These are phyloP conservation scores for Tulasnella sp. DNA, from an alignment of 768 basidiomycete species.

Conservation along the genomic window DNA sequence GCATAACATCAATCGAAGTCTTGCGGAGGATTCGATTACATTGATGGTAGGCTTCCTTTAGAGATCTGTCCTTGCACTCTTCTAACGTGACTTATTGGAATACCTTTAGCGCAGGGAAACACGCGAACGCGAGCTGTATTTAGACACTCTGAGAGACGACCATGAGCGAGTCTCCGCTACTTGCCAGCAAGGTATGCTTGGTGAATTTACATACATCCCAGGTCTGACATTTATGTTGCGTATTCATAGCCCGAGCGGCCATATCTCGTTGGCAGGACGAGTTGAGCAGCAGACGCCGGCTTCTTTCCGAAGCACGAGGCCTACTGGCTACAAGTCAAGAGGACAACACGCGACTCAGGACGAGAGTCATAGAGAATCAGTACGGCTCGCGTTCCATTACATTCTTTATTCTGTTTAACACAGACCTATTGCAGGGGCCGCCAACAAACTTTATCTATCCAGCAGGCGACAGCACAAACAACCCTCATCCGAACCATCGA, in stretches of 20 bases:
- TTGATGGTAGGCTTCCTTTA: constrained; percentile 17
- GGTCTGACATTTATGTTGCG: constrained; percentile 15
- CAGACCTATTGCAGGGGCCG: background rate
- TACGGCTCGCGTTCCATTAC: background rate
- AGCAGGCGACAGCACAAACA: constrained; percentile 18
- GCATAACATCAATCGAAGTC: constrained; percentile 27
- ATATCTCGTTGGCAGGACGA: constrained; percentile 37
- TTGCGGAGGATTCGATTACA: constrained; percentile 21
- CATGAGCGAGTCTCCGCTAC: constrained; percentile 34
- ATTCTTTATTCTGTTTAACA: background rate
- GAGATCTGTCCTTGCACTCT: constrained; percentile 17
- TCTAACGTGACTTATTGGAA: constrained; percentile 21
- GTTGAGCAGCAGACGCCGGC: constrained; percentile 38
- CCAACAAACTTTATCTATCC: background rate
- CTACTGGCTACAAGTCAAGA: background rate
- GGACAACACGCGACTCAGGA: background rate
- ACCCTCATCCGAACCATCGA: constrained; percentile 57
- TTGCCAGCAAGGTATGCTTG: constrained; percentile 38
- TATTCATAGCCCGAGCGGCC: constrained; percentile 31
- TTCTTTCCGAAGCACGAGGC: constrained; percentile 34
- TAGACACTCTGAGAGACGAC: constrained; percentile 41
- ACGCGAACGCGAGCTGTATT: constrained; percentile 49
- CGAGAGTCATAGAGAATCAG: background rate
- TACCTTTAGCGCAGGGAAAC: constrained; percentile 51
- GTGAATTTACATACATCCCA: background rate